A percentile compares a stretch with the other conserved stretches of the same genome.
These are phyloP conservation scores for Trichoderma atrobrunneum DNA, from an alignment of 2,329 filamentous ascomycete species.

Conservation along the genomic window DNA sequence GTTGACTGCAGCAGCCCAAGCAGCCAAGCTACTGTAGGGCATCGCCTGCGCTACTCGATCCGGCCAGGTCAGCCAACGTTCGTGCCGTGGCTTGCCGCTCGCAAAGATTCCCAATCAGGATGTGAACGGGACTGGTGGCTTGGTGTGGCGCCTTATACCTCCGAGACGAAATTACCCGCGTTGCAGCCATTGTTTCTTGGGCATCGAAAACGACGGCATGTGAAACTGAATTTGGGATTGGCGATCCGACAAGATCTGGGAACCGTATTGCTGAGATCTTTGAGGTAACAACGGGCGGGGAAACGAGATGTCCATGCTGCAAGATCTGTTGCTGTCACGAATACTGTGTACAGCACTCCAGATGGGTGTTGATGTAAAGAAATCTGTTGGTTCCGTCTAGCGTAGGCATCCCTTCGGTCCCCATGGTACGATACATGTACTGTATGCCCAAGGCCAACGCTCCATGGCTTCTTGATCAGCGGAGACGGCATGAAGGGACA, in stretches of 20 bases:
- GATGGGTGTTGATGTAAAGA: not conserved
- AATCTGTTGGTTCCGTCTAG: not conserved
- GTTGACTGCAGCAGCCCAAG: not conserved
- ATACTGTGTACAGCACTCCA: not conserved
- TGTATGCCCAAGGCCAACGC: not conserved
- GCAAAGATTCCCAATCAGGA: constrained; percentile 6
- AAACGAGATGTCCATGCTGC: constrained; percentile 13
- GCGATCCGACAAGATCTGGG: constrained; percentile 6
- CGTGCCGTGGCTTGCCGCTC: constrained; percentile 14
- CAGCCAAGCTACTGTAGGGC: not conserved
- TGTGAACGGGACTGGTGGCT: constrained; percentile 2
- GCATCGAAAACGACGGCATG: not conserved
- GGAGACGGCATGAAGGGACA: not conserved
- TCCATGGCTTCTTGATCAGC: not conserved
- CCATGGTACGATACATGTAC: not conserved
- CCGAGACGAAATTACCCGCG: not conserved
- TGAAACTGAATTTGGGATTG: not conserved
- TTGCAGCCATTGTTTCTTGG: not conserved
- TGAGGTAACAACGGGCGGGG: constrained; percentile 11
- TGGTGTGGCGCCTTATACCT: constrained; percentile 7
- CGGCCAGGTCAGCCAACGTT: not conserved
- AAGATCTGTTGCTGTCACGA: not conserved
- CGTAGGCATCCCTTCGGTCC: not conserved
- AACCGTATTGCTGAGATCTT: not conserved
- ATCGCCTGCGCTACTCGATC: constrained; percentile 14